These are phyloP conservation scores for Trichoderma sp. DNA, from an alignment of 2,329 filamentous ascomycete genomes.

Conservation along the genomic window DNA sequence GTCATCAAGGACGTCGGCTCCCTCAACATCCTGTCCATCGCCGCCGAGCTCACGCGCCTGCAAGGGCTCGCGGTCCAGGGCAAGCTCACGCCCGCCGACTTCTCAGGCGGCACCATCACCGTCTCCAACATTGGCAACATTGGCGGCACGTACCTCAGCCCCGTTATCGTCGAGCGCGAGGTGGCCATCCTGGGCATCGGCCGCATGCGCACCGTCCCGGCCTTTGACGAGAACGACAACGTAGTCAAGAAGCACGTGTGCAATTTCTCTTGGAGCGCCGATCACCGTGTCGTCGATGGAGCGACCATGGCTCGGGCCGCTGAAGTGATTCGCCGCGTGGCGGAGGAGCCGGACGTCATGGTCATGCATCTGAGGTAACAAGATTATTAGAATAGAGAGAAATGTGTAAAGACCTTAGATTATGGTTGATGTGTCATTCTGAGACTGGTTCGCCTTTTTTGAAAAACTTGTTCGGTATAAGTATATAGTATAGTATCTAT, in stretches of 20 bases:
- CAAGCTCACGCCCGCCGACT: conserved; percentile 71
- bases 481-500: not conserved
- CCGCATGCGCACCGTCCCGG: conserved; percentile 75
- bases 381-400: not conserved
- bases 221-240: conserved; percentile 63
- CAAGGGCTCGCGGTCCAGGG: conserved; percentile 72
- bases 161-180: conserved; percentile 87
- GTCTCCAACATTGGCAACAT: conserved; percentile 96
- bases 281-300: conserved; percentile 92
- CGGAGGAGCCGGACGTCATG: conserved; percentile 88
- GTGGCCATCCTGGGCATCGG: conserved; percentile 92
- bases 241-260: conserved; percentile 77
- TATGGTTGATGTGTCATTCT: conserved; percentile 5
- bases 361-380: conserved; percentile 73
- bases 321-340: conserved; percentile 71
- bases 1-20: conserved; percentile 83
- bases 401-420: not conserved
- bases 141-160: conserved; percentile 87
- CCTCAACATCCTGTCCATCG: conserved; percentile 76
- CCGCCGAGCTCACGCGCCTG: conserved; percentile 72
- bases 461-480: not conserved
- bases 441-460: not conserved
- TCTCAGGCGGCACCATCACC: conserved; percentile 87
- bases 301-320: conserved; percentile 92
- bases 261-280: conserved; percentile 95